Percentiles rank a stretch among this genome's conserved stretches.
These are phyloP conservation scores for Hortiboletus rubellus DNA, from an alignment of 1,284 basidiomycete genomes.

Conservation along the genomic window DNA sequence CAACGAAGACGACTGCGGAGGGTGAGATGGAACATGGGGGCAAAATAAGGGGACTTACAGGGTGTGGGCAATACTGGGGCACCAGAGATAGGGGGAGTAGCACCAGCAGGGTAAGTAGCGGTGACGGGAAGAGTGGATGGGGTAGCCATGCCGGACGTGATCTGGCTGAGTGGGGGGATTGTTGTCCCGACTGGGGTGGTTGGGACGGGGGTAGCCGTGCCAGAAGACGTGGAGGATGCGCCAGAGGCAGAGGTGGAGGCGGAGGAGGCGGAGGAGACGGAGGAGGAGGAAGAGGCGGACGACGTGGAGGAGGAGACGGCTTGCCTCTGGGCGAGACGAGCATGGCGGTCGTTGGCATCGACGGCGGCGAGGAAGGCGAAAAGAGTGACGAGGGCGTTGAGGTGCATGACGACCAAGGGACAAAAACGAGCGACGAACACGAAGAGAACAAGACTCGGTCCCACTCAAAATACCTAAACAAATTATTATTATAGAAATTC, in stretches of 20 bases:
- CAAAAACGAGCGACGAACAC: slow-evolving; percentile 12
- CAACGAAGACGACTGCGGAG: slow-evolving; percentile 48
- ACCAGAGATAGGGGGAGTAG: slow-evolving; percentile 57
- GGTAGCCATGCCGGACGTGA: slow-evolving; percentile 68
- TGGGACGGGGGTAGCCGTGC: slow-evolving; percentile 22
- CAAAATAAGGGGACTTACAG: slow-evolving; percentile 45
- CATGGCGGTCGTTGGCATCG: slow-evolving; percentile 37
- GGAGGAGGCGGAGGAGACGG: slow-evolving; percentile 2
- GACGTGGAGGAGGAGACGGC: slow-evolving; percentile 24
- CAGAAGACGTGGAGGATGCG: slow-evolving; percentile 18
- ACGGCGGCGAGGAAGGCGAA: slow-evolving; percentile 40
- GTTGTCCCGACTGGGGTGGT: slow-evolving; percentile 33
- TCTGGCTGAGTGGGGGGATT: slow-evolving; percentile 57
- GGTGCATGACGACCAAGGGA: slow-evolving; percentile 42
- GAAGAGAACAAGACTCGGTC: not conserved
- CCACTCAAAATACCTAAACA: not conserved
- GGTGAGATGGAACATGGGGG: slow-evolving; percentile 3
- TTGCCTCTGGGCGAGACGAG: slow-evolving; percentile 30
- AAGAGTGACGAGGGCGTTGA: slow-evolving; percentile 44
- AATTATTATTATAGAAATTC: not conserved
- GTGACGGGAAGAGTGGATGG: slow-evolving; percentile 51
- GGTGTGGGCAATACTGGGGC: slow-evolving; percentile 64
- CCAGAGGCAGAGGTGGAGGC: slow-evolving; percentile 19
- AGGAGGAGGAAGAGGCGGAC: slow-evolving; percentile 21
- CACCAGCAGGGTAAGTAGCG: slow-evolving; percentile 58